Base-by-base conservation (phyloP, 192 early-diverging fungal genomes). In the Mortierella hygrophila region DNA sequence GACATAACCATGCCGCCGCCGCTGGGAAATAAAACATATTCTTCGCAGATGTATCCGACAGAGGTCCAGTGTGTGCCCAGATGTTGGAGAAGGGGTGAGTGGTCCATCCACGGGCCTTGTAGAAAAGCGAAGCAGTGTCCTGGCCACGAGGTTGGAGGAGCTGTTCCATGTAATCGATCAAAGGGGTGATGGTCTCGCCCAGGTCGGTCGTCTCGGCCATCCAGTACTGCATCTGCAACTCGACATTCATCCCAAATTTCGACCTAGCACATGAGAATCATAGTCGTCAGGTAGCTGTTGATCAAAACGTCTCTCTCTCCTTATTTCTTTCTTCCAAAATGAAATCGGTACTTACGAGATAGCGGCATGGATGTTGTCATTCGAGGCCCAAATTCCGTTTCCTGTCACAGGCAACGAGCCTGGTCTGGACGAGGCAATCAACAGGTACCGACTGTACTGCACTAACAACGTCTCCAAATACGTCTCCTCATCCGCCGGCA, bases 1-100 rank as follows among this genome's bases (percentile, higher is more conserved):
- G 77, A 32, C 77, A 78, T 23, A 83, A 47, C 82, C 82, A 83
- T 32, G 82, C 77, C 16, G 82, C 76, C n/a, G 76, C 75, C 13
- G 77, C 57, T 4, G 82, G 82, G 44, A 83, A 83, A 42, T 73
- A 73, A 15, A 71, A 76, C 26, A 47, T n/a, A 35, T 77, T 65
- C 29, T 41, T 55, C n/a, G 52, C 40, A 46, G 71, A 41, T 29
- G 76, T 72, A 29, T 65, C 60, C 11, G 60, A 65, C 1, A 65
- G 26, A 26, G 75, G 82, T 40, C 81, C 81, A 1, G 81, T 82
- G n/a, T 75, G 76, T 6, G 75, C 81, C 75, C 75, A 82, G n/a
- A 82, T 82, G 41, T 70, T 82, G 44, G 75, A 77, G 10, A 68
- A 75, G 9, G 75, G 65, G 32, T 82, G 81, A 6, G 74, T 72